phyloP scores from a whole-genome alignment of 371 early-diverging fungal species.

The Mucor saturninus region DNA sequence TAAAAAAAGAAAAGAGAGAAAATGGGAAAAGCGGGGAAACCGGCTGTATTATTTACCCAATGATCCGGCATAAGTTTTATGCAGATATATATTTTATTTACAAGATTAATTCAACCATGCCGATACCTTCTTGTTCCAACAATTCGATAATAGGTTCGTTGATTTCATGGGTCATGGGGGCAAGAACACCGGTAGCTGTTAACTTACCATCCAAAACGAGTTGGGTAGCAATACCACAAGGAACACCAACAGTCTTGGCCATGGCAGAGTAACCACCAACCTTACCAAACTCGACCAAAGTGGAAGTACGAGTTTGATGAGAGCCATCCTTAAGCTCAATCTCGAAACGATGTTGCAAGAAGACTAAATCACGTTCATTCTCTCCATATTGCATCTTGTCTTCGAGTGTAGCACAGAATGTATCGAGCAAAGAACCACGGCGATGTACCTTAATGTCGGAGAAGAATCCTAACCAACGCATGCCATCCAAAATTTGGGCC shows the following conservation, averaged over 20 bases:
- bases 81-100: constrained; percentile 38
- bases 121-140: constrained; percentile 88
- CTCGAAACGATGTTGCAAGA: constrained; percentile 96
- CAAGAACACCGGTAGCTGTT: constrained; percentile 83
- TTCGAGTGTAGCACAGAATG: constrained; percentile 94
- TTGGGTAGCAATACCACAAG: constrained; percentile 95
- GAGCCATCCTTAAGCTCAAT: constrained; percentile 82
- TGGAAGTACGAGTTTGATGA: constrained; percentile 86
- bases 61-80: not conserved
- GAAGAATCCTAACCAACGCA: constrained; percentile 88
- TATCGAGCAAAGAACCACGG: constrained; percentile 89
- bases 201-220: constrained; percentile 86
- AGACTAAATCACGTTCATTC: constrained; percentile 96
- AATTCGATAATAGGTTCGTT: constrained; percentile 89
- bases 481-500: constrained; percentile 68
- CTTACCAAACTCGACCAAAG: constrained; percentile 91
- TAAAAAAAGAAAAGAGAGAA: not conserved
- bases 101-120: constrained; percentile 82
- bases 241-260: constrained; percentile 98
- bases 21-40: not conserved
- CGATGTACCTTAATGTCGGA: constrained; percentile 62
- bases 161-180: constrained; percentile 91
- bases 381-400: constrained; percentile 89
- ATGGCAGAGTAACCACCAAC: constrained; percentile 92
- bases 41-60: not conserved